Conservation (phyloP, 163 green algal genomes). For the Prototheca stagnorum region DNA sequence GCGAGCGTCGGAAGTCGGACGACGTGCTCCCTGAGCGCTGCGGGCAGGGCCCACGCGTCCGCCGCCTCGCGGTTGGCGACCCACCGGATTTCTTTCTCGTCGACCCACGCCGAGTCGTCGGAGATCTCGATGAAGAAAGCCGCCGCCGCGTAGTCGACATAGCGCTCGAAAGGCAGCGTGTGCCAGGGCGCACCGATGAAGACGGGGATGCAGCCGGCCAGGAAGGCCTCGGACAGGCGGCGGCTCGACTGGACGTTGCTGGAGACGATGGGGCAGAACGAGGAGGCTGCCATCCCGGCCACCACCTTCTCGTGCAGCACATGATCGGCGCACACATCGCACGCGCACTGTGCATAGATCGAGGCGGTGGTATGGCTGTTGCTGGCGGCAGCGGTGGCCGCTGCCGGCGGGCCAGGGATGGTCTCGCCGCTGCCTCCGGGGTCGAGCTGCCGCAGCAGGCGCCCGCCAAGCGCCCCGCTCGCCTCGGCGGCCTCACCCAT, state of each 20-base stretch:
- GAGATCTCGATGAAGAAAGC: slow-evolving; percentile 22
- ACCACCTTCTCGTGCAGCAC: slow-evolving; percentile 8
- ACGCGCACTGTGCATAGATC: slow-evolving; percentile 14
- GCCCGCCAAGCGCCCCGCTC: not conserved
- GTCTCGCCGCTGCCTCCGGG: not conserved
- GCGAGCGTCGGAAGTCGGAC: slow-evolving; percentile 4
- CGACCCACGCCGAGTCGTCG: slow-evolving; percentile 9
- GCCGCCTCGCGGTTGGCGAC: slow-evolving; percentile 15
- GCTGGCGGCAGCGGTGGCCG: not conserved
- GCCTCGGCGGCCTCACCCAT: too few relatives aligned
- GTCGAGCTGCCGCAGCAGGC: not conserved
- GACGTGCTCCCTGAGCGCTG: slow-evolving; percentile 1
- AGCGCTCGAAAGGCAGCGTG: slow-evolving; percentile 13
- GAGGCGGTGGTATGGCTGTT: not conserved
- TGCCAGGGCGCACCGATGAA: slow-evolving; percentile 30
- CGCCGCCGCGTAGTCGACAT: slow-evolving; percentile 15
- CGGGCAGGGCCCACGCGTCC: slow-evolving; percentile 17
- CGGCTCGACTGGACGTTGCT: slow-evolving; percentile 18
- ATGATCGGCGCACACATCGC: slow-evolving; percentile 20
- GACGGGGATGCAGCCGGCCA: slow-evolving; percentile 22
- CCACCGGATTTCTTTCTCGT: slow-evolving; percentile 4
- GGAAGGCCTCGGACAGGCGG: slow-evolving; percentile 16
- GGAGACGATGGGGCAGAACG: slow-evolving; percentile 20
- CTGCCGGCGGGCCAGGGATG: too few relatives aligned
- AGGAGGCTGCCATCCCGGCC: slow-evolving; percentile 5